Conservation (phyloP, 345 rosid genomes). For the Acer campestre region DNA sequence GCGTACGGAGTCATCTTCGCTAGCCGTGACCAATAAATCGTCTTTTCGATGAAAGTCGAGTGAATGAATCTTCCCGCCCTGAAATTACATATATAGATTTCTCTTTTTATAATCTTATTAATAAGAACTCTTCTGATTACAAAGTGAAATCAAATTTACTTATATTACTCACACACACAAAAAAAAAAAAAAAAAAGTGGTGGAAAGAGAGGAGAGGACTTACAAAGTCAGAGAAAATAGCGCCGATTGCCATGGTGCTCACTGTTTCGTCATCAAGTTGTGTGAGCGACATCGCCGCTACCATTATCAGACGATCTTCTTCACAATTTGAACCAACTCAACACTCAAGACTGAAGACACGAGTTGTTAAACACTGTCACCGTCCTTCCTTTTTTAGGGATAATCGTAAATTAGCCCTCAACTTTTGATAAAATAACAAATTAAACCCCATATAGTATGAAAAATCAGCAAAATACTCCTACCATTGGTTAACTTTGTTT, state of each 20-base stretch:
- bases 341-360: neutral
- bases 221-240: constrained; percentile 94
- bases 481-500: too few relatives aligned
- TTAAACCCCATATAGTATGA: too few relatives aligned
- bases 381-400: too few relatives aligned
- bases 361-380: too few relatives aligned
- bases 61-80: constrained; percentile 89
- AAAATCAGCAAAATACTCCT: too few relatives aligned
- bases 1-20: constrained; percentile 94
- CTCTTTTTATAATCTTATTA: too few relatives aligned
- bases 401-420: too few relatives aligned
- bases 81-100: neutral
- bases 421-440: too few relatives aligned
- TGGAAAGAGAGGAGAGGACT: constrained; percentile 20
- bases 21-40: constrained; percentile 83
- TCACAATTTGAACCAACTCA: neutral
- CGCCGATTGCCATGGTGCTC: constrained; percentile 88
- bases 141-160: neutral
- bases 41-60: constrained; percentile 93
- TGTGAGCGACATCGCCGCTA: constrained; percentile 44
- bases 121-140: neutral
- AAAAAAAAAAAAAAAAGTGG: too few relatives aligned
- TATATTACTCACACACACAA: too few relatives aligned
- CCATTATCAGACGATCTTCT: constrained; percentile 1
- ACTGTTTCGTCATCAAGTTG: constrained; percentile 73